Base-by-base conservation (phyloP, 2,329 filamentous ascomycete genomes). In the Sporothrix euskadiensis region DNA sequence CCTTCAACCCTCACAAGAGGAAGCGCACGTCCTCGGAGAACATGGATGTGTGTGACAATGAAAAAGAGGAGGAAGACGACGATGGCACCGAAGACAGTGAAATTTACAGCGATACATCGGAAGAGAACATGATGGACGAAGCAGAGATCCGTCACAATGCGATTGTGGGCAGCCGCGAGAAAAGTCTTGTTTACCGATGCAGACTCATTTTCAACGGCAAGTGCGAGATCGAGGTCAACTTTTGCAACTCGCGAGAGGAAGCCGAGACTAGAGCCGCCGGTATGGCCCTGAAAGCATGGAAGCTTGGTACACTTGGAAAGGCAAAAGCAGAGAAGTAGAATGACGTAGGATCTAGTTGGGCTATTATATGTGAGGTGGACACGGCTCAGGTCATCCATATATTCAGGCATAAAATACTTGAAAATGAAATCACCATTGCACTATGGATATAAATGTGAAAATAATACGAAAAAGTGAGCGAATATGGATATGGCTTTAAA, bases 231-330 rank as follows among this genome's bases (percentile, higher is more conserved):
- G 80, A 82, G 30, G 83, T 88, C 1, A 76, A 77, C 0, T 85
- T 83, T 10, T 87, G 86, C 3, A 75, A 87, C 0, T 84, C 80
- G 57, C 82, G 78, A 54, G 83, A 87, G 63, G 88, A 91, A 79
- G 85, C 86, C 9, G 83, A 85, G 80, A 86, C 85, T 0, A 86
- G 80, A 79, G 89, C 88, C 16, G 89, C 90, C 0, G 83, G 86
- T 57, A 77, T 80, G 75, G 88, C 87, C 0, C 80, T 89, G 32
- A 77, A 75, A 44, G 73, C 81, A 10, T 76, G 73, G 69, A 74
- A 73, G 41, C 68, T 35, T 3, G 74, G 68, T 1, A n/a, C 8
- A 1, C 47, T 69, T 39, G 7, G 39, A 3, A 61, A 69, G 22
- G 22, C 26, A 9, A 71, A 4, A 4, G 22, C 30, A 16, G 26